A percentile compares a stretch with the other conserved stretches of the same genome.
Conservation (phyloP, 1,284 basidiomycete genomes). For the Malassezia furfur region DNA sequence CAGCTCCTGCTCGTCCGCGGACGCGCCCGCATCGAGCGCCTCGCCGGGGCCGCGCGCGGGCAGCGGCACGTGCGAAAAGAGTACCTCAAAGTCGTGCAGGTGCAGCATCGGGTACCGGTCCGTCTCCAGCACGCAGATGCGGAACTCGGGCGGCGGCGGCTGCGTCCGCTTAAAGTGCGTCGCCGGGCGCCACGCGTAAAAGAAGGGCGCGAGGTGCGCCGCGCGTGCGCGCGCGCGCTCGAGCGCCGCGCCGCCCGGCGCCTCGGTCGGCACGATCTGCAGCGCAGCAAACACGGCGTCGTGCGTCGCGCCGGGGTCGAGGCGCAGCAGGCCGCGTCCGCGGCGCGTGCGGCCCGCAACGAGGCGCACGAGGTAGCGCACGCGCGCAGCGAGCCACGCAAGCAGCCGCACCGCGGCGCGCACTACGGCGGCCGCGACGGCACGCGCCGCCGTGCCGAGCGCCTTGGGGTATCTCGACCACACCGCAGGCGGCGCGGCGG, state of each 20-base stretch:
- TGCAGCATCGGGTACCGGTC: conserved; percentile 22
- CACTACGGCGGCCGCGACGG: background rate
- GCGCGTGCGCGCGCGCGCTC: conserved; percentile 50
- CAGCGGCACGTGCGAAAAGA: conserved; percentile 35
- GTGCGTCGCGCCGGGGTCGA: conserved; percentile 4
- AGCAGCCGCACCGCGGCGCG: background rate
- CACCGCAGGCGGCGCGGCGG: conserved; percentile 3
- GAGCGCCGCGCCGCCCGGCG: conserved; percentile 46
- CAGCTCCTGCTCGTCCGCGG: conserved; percentile 19
- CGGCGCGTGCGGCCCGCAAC: background rate
- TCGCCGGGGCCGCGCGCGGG: conserved; percentile 20
- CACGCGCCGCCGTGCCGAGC: background rate
- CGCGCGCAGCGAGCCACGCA: background rate
- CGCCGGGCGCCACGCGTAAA: conserved; percentile 80
- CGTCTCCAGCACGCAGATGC: conserved; percentile 59
- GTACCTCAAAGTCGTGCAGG: conserved; percentile 24
- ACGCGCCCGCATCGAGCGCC: background rate
- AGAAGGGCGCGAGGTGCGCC: conserved; percentile 55
- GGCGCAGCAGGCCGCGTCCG: conserved; percentile 10
- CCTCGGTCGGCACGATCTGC: conserved; percentile 57
- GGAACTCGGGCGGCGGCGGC: conserved; percentile 74
- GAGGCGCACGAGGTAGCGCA: conserved; percentile 8
- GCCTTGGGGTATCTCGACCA: background rate
- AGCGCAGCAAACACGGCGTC: conserved; percentile 49
- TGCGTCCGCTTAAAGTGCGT: conserved; percentile 71